Evolutionary conservation across 2,329 filamentous ascomycete species (phyloP), one percentile per base, ranked within the genome.

Genomic region (Pseudocercospora fuligena): DNA sequence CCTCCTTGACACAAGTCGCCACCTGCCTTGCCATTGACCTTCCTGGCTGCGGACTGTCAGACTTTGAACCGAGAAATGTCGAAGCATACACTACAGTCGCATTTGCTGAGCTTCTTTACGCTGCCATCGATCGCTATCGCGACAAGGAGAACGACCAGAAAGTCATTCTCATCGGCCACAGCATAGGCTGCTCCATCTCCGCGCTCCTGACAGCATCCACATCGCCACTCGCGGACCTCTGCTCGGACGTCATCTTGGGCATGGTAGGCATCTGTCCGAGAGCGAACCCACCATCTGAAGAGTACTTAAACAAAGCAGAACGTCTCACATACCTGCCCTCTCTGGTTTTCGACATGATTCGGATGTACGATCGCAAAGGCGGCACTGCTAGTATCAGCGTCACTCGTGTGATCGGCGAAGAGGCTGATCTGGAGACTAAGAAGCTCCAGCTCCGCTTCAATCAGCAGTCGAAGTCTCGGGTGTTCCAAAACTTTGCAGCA

Each of bases 21-120:
- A 90, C 93, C 57, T 97, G 94, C 77, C 85, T 97, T 46, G 92
- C 93, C 3, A 89, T 98, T 69, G 95, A 99, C 77, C 84, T 97
- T 3, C 94, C 95, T 0, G 95, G 95, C 46, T 97, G 94, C 73
- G 95, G 95, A 31, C 83, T 90, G 23, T 97, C 94, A 1, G 82
- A 85, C 8, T 97, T 94, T 78, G 82, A 86, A 16, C 90, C 91
- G 21, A 87, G 82, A 16, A 79, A 85, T 23, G 94, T 92, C 89
- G 85, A 88, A 51, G 93, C 94, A 7, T 99, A 98, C 77, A 90
- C 88, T 0, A 88, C 90, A 0, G 87, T 93, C 47, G 89, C 91
- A 1, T 83, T 98, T 25, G 88, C 87, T 3, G 90, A 93, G 71
- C 83, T 99, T 11, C 83, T 97, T 14, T 89, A 89, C 64, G 85